A percentile compares a stretch with the other conserved stretches of the same genome.
Evolutionary conservation across 1,139 yeast species (phyloP).

Genomic region (Yamadazyma jaroonii): DNA sequence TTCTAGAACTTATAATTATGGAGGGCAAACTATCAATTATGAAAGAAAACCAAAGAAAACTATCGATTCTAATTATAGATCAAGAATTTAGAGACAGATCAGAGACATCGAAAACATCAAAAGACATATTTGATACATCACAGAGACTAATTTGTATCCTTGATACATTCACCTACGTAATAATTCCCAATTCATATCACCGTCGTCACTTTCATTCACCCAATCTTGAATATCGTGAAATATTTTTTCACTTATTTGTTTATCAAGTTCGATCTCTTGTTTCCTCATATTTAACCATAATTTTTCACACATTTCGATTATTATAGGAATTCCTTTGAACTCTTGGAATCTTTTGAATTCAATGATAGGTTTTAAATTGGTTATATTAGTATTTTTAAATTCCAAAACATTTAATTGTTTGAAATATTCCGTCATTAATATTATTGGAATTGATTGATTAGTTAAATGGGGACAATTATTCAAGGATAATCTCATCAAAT

Average conservation of each 20-base stretch:
- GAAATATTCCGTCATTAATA: conserved; percentile 53
- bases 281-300: conserved; percentile 57
- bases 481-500: conserved; percentile 61
- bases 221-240: conserved; percentile 56
- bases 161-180: not conserved
- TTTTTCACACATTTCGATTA: conserved; percentile 76
- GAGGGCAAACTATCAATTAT: no score
- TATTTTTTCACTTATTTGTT: conserved; percentile 49
- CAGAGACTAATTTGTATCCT: no score
- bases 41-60: no score
- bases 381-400: conserved; percentile 61
- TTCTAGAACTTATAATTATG: no score
- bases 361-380: conserved; percentile 62
- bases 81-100: no score
- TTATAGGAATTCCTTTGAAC: conserved; percentile 47
- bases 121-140: no score
- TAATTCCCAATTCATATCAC: conserved; percentile 13
- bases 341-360: conserved; percentile 65
- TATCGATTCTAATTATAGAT: no score
- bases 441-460: conserved; percentile 63
- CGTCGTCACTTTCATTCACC: conserved; percentile 51
- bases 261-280: conserved; percentile 61
- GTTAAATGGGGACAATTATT: conserved; percentile 72
- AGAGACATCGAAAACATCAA: no score
- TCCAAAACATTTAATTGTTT: conserved; percentile 72